These are phyloP conservation scores for Aureobasidium sp. DNA, from an alignment of 2,329 filamentous ascomycete species.

Conservation along the genomic window DNA sequence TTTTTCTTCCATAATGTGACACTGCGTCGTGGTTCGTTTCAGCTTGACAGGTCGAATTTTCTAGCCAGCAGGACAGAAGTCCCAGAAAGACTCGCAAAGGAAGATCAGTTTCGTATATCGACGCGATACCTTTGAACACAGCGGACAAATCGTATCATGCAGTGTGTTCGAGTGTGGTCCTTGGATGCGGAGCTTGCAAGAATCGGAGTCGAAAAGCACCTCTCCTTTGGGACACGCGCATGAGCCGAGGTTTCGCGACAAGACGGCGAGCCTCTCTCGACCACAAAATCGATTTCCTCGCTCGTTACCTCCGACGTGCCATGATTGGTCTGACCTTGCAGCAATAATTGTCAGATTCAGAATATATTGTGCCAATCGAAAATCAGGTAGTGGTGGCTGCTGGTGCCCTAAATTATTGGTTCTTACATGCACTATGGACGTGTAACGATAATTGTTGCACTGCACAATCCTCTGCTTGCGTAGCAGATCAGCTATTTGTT, in stretches of 20 bases:
- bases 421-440: neutral
- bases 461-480: neutral
- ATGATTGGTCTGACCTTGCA: neutral
- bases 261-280: neutral
- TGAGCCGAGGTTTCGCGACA: constrained; percentile 1
- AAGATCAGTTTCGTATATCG: neutral
- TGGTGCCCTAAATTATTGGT: neutral
- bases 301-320: neutral
- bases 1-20: neutral
- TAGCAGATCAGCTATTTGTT: neutral
- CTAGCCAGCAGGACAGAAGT: neutral
- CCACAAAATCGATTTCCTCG: neutral
- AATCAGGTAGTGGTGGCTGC: neutral
- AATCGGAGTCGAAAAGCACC: neutral
- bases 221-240: neutral
- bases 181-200: neutral
- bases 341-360: neutral
- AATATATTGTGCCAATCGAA: neutral
- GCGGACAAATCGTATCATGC: neutral
- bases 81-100: neutral
- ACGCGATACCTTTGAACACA: neutral
- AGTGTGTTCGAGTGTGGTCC: neutral
- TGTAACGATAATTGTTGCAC: neutral
- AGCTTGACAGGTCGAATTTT: neutral
- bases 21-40: neutral